Base-by-base conservation (phyloP, 257 asterid species). In the Nicotiana obtusifolia region DNA sequence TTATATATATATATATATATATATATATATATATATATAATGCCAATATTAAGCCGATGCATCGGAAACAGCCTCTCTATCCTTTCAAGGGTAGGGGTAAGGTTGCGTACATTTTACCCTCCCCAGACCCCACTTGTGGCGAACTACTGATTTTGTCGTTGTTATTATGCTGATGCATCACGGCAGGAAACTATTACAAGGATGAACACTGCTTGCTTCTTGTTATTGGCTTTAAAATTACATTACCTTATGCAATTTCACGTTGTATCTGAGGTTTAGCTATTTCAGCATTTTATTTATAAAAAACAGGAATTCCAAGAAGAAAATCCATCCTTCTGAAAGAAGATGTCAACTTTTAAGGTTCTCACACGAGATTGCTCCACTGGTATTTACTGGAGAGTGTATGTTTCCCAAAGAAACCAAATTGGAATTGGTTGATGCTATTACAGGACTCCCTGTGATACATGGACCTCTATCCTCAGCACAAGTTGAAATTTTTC, bases 351-450 rank as follows among this genome's bases (percentile, higher is more conserved):
- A 60, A 14, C 2, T 10, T 57, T 60, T 78, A 17, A 60, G 22
- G 59, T 60, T 78, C 82, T 78, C 82, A 33, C 59, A 78, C 54
- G 37, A 78, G 56, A 8, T 78, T 15, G 10, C 59, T 2, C 37
- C 17, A 17, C 10, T 1, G 73, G 41, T 78, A 57, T 14, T 35
- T 4, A 78, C 82, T 2, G 82, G 82, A 78, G 71, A 78, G 5
- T 35, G 73, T 3, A 78, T 78, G 20, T 30, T 60, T 60, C 44
- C 82, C 16, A 1, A 37, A 3, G 82, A 57, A 0, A 64, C 53
- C 35, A 64, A 35, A 59, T 37, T 78, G 69, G 82, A 60, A 78
- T 35, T 78, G 56, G 26, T 78, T 78, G 82, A 78, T 78, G 3
- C 1, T 7, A 37, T 5, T 78, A 78, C 82, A n/a, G 59, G 82